A percentile compares a stretch with the other conserved stretches of the same genome.
Conservation (phyloP, 148 eudicot species). For the Limonium bicolor region DNA sequence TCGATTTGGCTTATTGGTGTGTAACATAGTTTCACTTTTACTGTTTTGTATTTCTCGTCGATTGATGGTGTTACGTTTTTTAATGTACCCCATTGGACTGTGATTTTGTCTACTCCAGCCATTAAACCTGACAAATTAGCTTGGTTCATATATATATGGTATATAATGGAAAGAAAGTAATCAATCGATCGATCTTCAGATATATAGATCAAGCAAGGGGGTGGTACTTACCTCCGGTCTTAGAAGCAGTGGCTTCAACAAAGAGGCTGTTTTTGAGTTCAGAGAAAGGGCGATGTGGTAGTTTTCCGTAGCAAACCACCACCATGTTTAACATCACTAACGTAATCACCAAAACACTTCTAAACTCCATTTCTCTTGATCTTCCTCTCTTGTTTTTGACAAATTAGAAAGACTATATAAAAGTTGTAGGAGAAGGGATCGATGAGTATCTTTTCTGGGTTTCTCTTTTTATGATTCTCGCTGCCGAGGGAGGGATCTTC, state of each 20-base stretch:
- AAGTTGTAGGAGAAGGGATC: neutral
- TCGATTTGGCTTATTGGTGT: slow-evolving; percentile 53
- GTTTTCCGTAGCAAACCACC: neutral
- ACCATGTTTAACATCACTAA: slow-evolving; percentile 3
- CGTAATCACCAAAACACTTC: neutral
- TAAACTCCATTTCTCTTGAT: neutral
- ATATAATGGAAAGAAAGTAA: neutral
- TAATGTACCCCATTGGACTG: slow-evolving; percentile 36
- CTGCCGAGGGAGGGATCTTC: neutral
- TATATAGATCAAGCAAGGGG: neutral
- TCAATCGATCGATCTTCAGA: neutral
- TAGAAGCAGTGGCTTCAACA: neutral
- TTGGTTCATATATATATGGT: neutral
- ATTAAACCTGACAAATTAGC: slow-evolving; percentile 1
- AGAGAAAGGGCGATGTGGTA: neutral
- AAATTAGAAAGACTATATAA: neutral
- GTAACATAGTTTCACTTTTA: slow-evolving; percentile 54
- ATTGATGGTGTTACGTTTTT: slow-evolving; percentile 7
- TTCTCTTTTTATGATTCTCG: slow-evolving; percentile 3
- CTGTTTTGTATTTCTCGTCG: slow-evolving; percentile 41
- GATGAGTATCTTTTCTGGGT: slow-evolving; percentile 1
- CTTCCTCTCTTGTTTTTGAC: neutral
- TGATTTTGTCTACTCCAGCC: slow-evolving; percentile 12
- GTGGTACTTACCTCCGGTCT: neutral
- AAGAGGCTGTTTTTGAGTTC: neutral